These are phyloP conservation scores for Sapria himalayana DNA, from an alignment of 345 rosid genomes.

Conservation along the genomic window DNA sequence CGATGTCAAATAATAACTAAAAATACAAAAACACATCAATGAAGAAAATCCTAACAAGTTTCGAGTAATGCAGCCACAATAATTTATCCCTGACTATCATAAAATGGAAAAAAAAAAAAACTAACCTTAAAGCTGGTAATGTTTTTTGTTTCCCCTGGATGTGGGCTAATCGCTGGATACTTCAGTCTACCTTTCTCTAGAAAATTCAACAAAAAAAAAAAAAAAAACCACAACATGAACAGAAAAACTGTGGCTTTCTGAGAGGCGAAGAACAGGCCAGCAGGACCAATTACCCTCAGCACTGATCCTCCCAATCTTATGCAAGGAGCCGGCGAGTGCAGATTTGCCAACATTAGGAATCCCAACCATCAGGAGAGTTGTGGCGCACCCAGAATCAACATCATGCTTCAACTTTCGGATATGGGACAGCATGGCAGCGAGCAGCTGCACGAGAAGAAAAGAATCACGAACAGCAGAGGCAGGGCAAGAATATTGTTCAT, in stretches of 20 bases:
- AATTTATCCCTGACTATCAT: too few species aligned
- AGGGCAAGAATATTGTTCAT: too few species aligned
- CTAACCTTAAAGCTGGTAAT: conserved; percentile 71
- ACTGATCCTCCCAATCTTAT: conserved; percentile 65
- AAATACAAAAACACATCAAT: not conserved
- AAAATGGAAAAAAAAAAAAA: not conserved
- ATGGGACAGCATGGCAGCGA: conserved; percentile 51
- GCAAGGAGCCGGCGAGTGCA: conserved; percentile 62
- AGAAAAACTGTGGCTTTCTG: not conserved
- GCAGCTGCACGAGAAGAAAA: conserved; percentile 28
- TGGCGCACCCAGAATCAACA: conserved; percentile 23
- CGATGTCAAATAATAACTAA: not conserved
- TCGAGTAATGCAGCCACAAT: too few species aligned
- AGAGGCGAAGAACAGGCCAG: not conserved
- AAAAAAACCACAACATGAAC: not conserved
- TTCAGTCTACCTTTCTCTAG: conserved; percentile 68
- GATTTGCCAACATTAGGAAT: conserved; percentile 83
- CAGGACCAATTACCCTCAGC: conserved; percentile 31
- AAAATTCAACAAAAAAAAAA: not conserved
- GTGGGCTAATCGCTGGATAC: conserved; percentile 46
- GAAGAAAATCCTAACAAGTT: not conserved
- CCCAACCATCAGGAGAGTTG: conserved; percentile 52
- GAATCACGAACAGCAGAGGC: not conserved
- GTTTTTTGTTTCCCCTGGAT: conserved; percentile 74
- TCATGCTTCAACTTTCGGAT: conserved; percentile 29